Evolutionary conservation across 257 asterid species (phyloP).

Genomic region (Osmanthus fragrans): DNA sequence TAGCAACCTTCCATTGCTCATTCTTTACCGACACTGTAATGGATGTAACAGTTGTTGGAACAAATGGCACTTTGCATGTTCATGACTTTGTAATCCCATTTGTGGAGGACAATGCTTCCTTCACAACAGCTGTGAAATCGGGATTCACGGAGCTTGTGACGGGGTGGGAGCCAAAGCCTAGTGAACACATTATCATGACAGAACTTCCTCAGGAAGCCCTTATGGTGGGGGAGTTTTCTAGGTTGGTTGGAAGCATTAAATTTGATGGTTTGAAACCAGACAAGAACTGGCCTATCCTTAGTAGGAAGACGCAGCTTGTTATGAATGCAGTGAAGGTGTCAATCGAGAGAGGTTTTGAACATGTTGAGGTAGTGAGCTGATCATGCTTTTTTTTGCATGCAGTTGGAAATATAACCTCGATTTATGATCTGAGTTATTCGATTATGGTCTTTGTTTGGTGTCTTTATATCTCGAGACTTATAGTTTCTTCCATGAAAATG

Average conservation of each 20-base stretch:
- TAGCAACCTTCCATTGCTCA: slow-evolving; percentile 71
- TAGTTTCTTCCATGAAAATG: too few relatives aligned
- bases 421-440: too few relatives aligned
- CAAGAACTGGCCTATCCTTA: slow-evolving; percentile 57
- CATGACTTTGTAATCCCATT: slow-evolving; percentile 66
- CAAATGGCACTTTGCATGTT: slow-evolving; percentile 49
- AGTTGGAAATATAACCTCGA: too few relatives aligned
- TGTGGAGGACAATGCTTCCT: slow-evolving; percentile 47
- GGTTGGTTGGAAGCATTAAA: slow-evolving; percentile 44
- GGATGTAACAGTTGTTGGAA: slow-evolving; percentile 61
- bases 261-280: slow-evolving; percentile 48
- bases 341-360: slow-evolving; percentile 57
- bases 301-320: slow-evolving; percentile 72
- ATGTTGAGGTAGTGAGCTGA: slow-evolving; percentile 35
- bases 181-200: slow-evolving; percentile 39
- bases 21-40: slow-evolving; percentile 60
- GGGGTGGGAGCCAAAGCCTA: slow-evolving; percentile 55
- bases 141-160: slow-evolving; percentile 39
- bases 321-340: slow-evolving; percentile 74
- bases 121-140: slow-evolving; percentile 36
- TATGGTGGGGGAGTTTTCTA: slow-evolving; percentile 66
- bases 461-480: too few relatives aligned
- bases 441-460: too few relatives aligned
- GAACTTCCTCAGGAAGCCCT: slow-evolving; percentile 81
- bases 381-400: too few relatives aligned